phyloP scores from a whole-genome alignment of 2,329 filamentous ascomycete species.

The Ophiocordyceps camponoti-saundersi region DNA sequence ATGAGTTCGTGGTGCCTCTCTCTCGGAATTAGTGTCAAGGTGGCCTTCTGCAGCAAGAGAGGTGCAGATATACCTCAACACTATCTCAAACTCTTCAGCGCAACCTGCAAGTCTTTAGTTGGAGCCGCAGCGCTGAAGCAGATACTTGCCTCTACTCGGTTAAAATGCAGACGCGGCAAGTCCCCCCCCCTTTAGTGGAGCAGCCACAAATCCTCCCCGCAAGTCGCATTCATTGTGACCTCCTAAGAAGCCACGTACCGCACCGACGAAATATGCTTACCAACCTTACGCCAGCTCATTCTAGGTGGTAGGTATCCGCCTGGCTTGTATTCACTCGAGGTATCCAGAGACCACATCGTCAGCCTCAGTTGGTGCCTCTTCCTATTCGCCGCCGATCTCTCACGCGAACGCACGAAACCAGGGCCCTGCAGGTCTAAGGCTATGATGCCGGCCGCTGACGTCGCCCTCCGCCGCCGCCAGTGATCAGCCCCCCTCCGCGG shows the following conservation, averaged over 20 bases:
- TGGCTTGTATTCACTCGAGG: neutral
- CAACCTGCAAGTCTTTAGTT: neutral
- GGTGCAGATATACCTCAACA: neutral
- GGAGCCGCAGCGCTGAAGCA: neutral
- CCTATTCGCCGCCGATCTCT: neutral
- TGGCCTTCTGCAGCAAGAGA: neutral
- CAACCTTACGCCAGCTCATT: too few relatives aligned
- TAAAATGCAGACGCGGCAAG: neutral
- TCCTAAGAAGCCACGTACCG: neutral
- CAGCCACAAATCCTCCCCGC: neutral
- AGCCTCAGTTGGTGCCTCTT: neutral
- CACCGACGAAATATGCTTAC: neutral
- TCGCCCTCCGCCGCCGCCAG: neutral
- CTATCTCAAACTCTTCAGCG: neutral
- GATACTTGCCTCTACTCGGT: neutral
- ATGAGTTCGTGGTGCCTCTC: neutral
- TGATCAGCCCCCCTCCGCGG: constrained; percentile 3
- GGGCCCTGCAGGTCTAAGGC: neutral
- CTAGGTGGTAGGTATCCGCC: too few relatives aligned
- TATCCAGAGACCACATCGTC: neutral
- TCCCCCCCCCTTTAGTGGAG: neutral
- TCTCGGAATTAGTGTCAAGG: neutral
- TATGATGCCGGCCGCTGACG: constrained; percentile 1
- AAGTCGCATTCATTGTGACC: neutral
- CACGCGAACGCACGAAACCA: neutral